Conservation (phyloP, 805 yeast genomes). For the Schwanniomyces sp. region DNA sequence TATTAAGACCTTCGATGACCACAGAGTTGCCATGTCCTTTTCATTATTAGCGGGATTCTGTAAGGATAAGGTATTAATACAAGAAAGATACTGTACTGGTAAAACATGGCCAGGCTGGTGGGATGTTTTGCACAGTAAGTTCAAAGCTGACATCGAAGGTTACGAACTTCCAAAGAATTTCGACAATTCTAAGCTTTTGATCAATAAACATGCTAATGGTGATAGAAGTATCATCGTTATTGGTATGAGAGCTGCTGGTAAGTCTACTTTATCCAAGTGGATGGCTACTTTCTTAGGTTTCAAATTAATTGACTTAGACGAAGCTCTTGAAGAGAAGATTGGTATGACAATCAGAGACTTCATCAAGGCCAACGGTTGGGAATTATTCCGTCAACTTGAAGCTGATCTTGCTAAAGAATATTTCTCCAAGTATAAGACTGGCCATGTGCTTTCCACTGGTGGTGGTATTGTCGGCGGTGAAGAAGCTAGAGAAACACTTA, state of each 20-base stretch:
- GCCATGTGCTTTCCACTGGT: constrained; percentile 85
- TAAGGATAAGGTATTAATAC: constrained; percentile 62
- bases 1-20: constrained; percentile 85
- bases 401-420: constrained; percentile 52
- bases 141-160: constrained; percentile 71
- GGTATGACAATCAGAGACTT: constrained; percentile 57
- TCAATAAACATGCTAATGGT: constrained; percentile 31
- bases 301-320: constrained; percentile 74
- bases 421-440: constrained; percentile 38
- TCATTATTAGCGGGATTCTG: constrained; percentile 81
- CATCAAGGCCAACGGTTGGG: constrained; percentile 78
- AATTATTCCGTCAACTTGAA: constrained; percentile 74
- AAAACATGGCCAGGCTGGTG: constrained; percentile 99
- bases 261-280: constrained; percentile 82
- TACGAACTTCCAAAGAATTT: constrained; percentile 46
- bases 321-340: constrained; percentile 56
- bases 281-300: constrained; percentile 69
- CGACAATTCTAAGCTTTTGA: constrained; percentile 15
- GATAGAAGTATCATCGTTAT: constrained; percentile 69
- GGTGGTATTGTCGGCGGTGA: constrained; percentile 90
- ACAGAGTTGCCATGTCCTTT: constrained; percentile 97
- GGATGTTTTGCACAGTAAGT: constrained; percentile 78
- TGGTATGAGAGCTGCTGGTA: constrained; percentile 99
- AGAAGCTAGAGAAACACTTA: constrained; percentile 63
- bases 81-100: constrained; percentile 89